A percentile compares a stretch with the other conserved stretches of the same genome.
phyloP scores from a whole-genome alignment of 1,284 basidiomycete genomes.

The Cerioporus squamosus region DNA sequence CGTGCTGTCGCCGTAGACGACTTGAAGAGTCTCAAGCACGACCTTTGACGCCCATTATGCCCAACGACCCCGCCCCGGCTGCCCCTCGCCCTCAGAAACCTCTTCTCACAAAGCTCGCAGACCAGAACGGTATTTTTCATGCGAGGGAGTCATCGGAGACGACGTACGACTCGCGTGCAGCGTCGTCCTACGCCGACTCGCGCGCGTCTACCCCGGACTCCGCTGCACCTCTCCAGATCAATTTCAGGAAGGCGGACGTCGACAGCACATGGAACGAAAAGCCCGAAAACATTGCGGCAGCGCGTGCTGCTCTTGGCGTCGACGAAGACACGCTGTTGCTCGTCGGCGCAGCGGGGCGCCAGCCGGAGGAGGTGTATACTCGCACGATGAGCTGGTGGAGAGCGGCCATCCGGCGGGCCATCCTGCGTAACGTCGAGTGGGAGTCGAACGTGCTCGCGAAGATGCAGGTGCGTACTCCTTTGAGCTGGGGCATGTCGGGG shows the following conservation, averaged over 20 bases:
- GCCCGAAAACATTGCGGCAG: slow-evolving; percentile 2
- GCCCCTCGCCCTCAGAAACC: slow-evolving; percentile 8
- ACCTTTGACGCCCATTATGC: slow-evolving; percentile 9
- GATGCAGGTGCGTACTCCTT: slow-evolving; percentile 65
- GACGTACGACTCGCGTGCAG: neutral
- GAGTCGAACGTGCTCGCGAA: slow-evolving; percentile 73
- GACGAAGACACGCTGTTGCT: slow-evolving; percentile 10
- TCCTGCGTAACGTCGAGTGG: slow-evolving; percentile 62
- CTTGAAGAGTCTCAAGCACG: neutral
- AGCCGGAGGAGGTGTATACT: slow-evolving; percentile 66
- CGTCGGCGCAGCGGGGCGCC: slow-evolving; percentile 36
- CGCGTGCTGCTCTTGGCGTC: slow-evolving; percentile 1
- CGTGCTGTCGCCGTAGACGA: neutral
- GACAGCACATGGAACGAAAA: slow-evolving; percentile 17
- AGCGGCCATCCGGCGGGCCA: slow-evolving; percentile 57
- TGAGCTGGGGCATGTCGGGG: no score
- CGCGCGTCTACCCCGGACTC: slow-evolving; percentile 24
- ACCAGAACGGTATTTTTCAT: neutral
- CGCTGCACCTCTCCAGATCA: slow-evolving; percentile 6
- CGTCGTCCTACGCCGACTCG: slow-evolving; percentile 15
- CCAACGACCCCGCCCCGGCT: slow-evolving; percentile 12
- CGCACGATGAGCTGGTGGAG: slow-evolving; percentile 71
- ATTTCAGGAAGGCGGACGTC: slow-evolving; percentile 11
- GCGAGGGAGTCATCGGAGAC: slow-evolving; percentile 6
- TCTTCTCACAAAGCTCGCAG: slow-evolving; percentile 2